Base-by-base conservation (phyloP, 805 yeast genomes). In the Teunomyces kruisii region DNA sequence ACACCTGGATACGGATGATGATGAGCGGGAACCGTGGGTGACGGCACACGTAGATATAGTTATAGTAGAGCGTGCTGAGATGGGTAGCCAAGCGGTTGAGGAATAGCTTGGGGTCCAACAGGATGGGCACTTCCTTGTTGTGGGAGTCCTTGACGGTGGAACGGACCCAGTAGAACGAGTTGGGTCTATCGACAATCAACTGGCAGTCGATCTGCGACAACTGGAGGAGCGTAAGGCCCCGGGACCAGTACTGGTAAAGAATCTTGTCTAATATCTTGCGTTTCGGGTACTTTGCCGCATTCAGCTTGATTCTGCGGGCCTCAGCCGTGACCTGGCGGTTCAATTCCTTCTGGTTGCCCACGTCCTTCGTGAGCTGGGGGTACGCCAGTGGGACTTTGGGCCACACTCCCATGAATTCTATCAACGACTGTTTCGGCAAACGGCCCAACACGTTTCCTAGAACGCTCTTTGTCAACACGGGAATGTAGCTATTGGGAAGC, bases 161-260 rank as follows among this genome's bases (percentile, higher is more conserved):
- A 42, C 72, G 70, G 1, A 68, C 61, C 84, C 84, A 79, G 28
- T 57, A 58, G 52, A 63, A 73, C 3, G 67, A 44, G 31, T 62
- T 63, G 0, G 90, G 83, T 46, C 77, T 74, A 53, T 83, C 86
- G 2, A 86, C 77, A 36, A 86, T 67, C 36, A 76, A 56, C 52
- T 83, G 86, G 43, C 84, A 78, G 52, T 87, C 94, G 4, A 86
- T 64, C 48, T 85, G 89, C 0, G 94, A 83, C 32, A 82, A 57
- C 57, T 87, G 95, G 13, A 81, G 67, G 1, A 83, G 63, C 51
- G 83, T 84, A 35, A 84, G 58, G 0, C 89, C 89, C 5, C 62
- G 53, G 1, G 74, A 64, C 77, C 87, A 84, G 51, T 67, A 75
- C 10, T 76, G 75, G 32, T 61, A 69, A 7, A 79, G 47, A n/a